Evolutionary conservation across 176 grass and related monocot genomes (phyloP).

Genomic region (Microstegium vimineum): DNA sequence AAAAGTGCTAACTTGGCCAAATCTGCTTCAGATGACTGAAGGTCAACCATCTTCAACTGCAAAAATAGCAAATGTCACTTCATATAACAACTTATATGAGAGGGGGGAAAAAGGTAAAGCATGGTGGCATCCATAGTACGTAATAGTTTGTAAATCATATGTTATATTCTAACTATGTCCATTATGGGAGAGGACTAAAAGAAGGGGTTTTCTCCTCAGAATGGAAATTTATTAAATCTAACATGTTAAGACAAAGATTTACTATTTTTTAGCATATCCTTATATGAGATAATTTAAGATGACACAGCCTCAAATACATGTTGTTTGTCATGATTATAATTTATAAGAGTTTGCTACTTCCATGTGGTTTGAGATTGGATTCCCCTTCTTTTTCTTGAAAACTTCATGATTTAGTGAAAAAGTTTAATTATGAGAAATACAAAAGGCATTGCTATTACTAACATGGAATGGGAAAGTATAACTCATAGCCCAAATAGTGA

Average conservation of each 20-base stretch:
- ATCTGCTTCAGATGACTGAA: slow-evolving; percentile 56
- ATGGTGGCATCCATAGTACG: neutral
- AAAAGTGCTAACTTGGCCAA: slow-evolving; percentile 68
- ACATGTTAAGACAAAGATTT: neutral
- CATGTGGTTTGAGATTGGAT: neutral
- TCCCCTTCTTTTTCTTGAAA: neutral
- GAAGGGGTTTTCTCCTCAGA: neutral
- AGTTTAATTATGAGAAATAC: neutral
- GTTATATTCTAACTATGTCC: neutral
- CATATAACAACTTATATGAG: neutral
- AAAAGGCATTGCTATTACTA: neutral
- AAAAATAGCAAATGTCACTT: neutral
- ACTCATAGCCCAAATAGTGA: neutral
- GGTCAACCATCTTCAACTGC: slow-evolving; percentile 75
- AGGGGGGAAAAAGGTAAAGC: neutral
- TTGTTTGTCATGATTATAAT: neutral
- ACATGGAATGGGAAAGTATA: neutral
- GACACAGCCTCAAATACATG: neutral
- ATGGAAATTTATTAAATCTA: neutral
- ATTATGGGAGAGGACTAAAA: neutral
- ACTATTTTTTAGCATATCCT: neutral
- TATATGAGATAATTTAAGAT: neutral
- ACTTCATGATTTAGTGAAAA: neutral
- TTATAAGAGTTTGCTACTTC: neutral
- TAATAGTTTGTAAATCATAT: neutral